Base-by-base conservation (phyloP, 139 green algal species). In the Pseudopediastrum boryanum region DNA sequence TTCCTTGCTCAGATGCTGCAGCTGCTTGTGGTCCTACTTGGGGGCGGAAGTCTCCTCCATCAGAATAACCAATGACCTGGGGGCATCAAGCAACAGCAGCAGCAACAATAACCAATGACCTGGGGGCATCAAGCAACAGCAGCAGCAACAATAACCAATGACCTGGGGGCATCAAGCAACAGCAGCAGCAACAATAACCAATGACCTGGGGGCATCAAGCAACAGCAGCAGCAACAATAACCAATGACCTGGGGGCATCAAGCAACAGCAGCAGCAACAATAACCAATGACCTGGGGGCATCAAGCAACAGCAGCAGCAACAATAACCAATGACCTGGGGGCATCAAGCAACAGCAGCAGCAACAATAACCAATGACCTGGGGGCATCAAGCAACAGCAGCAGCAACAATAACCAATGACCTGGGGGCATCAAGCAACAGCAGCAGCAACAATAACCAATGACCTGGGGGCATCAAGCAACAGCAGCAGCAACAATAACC, bases 141-240 rank as follows among this genome's bases (percentile, higher is more conserved):
- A 66, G 58, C 58, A 66, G n/a, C 31, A n/a, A 63, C 8, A 63
- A 63, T 25, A 62, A 62, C 6, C 8, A n/a, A 4, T 62, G 4
- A 25, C 25, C 36, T 29, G 9, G 35, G 36, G 36, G 8, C 9
- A 66, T 41, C 9, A 8, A 27, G 9, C 27, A 41, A 13, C 56
- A 41, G 27, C 12, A 12, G 56, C 35, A 41, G 27, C 36, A 27
- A 66, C 12, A 66, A 66, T 29, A 29, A 66, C 35, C 12, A 10
- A 66, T 41, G 36, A 66, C 35, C 12, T 13, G n/a, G n/a, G 8
- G 27, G 36, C 56, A 66, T 66, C 35, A 41, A 10, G 56, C 8
- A 66, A 29, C 56, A 66, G 27, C 12, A 29, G 56, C 56, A 66
- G 35, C 35, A 66, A 27, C 56, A 66, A 66, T 8, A 29, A 66